Base-by-base conservation (phyloP, 768 basidiomycete genomes). In the Sarcomyxa edulis region DNA sequence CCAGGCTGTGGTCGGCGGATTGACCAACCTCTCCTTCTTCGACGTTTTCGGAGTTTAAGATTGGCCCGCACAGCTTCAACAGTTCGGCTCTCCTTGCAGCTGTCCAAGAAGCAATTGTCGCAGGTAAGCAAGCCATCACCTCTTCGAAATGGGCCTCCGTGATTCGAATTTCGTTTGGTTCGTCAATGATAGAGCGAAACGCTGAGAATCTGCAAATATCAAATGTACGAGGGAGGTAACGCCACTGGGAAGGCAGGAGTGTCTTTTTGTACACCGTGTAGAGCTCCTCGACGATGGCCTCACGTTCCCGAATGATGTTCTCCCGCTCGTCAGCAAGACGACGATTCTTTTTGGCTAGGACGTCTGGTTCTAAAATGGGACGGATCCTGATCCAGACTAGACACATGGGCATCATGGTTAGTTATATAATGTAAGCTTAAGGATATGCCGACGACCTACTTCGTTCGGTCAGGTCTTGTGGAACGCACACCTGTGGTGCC, bases 371-470 rank as follows among this genome's bases (percentile, higher is more conserved):
- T 0, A 60, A 46, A n/a, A 32, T 30, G 3, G 50, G 48, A 20
- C 35, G 43, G 24, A 60, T 47, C 19, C 42, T 45, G 3, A 39
- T 49, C 58, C 58, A 56, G 19, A 40, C 58, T 60, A 33, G n/a
- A n/a, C n/a, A n/a, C n/a, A n/a, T n/a, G n/a, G n/a, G n/a, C n/a
- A 21, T 14, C 2, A 11, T 19, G 15, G 29, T 32, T 16, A 3
- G 19, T 39, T 12, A 35, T 18, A 18, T 21, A 6, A 23, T n/a
- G 14, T 25, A 31, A 31, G 7, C 29, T 12, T 5, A 32, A 16
- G 18, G 1, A 20, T 22, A n/a, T 8, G 26, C 9, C 15, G 16
- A 24, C 34, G 3, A 44, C 50, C 1, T 42, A 63, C 61, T 45
- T 15, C 50, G 51, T 16, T 57, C 54, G 4, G 57, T 60, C 14